Conservation (phyloP, 306 rosid genomes). For the Boehmeria nivea region DNA sequence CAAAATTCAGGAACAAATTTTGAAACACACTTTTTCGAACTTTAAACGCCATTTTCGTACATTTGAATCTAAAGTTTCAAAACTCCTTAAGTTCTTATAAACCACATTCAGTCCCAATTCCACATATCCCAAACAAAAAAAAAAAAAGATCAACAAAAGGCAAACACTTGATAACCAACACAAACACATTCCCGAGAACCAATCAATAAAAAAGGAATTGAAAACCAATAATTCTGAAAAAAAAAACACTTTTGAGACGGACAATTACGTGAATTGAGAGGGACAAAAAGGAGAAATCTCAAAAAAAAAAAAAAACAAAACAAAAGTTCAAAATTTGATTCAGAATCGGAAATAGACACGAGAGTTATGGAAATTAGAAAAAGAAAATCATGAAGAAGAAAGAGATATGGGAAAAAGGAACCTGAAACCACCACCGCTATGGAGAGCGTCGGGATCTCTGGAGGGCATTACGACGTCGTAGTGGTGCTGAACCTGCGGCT, state of each 20-base stretch:
- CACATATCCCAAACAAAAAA: not conserved
- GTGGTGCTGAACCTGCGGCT: slow-evolving; percentile 9
- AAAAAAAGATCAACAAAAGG: not conserved
- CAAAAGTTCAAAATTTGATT: not conserved
- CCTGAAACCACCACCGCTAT: slow-evolving; percentile 88
- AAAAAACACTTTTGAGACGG: too few relatives aligned
- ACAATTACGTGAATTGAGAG: too few relatives aligned
- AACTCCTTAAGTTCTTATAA: not conserved
- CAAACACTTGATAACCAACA: not conserved
- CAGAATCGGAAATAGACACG: too few relatives aligned
- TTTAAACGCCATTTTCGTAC: not conserved
- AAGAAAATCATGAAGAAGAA: not conserved
- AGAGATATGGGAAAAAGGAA: slow-evolving; percentile 11
- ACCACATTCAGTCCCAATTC: not conserved
- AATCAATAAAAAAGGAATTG: not conserved
- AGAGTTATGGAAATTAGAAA: not conserved
- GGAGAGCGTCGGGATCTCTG: slow-evolving; percentile 50
- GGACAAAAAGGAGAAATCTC: too few relatives aligned
- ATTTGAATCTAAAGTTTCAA: not conserved
- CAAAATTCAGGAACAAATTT: not conserved
- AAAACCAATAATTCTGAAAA: too few relatives aligned
- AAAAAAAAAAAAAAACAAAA: not conserved
- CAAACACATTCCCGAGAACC: not conserved
- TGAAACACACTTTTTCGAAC: not conserved
- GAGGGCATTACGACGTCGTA: slow-evolving; percentile 44